Conservation (phyloP, 2,329 filamentous ascomycete genomes). For the Penicillium sp. region DNA sequence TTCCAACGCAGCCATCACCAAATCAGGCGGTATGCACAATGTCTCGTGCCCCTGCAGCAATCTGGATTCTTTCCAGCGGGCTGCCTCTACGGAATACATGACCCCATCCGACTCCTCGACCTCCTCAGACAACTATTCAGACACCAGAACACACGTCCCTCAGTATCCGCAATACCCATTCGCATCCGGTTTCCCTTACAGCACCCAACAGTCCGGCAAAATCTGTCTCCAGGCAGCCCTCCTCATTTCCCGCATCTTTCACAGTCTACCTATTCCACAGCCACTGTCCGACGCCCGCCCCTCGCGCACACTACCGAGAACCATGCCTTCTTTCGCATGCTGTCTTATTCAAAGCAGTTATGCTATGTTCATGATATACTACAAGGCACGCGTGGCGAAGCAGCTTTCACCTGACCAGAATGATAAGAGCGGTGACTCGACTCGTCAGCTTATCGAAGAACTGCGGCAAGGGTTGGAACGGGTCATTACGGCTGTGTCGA, state of each 20-base stretch:
- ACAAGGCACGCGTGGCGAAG: constrained; percentile 43
- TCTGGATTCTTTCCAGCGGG: constrained; percentile 32
- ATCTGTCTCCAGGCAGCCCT: constrained; percentile 45
- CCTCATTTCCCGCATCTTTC: constrained; percentile 45
- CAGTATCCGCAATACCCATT: constrained; percentile 33
- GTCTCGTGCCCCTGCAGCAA: constrained; percentile 37
- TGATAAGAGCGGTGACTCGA: constrained; percentile 25
- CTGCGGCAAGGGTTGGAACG: constrained; percentile 40
- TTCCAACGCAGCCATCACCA: constrained; percentile 9
- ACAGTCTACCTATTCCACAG: constrained; percentile 40
- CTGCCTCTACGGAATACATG: constrained; percentile 34
- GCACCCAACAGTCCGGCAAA: constrained; percentile 43
- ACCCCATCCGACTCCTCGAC: constrained; percentile 36
- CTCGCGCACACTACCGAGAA: constrained; percentile 35
- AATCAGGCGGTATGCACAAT: constrained; percentile 26
- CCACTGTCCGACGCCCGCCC: constrained; percentile 27
- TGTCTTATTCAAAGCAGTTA: constrained; percentile 52
- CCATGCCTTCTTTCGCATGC: constrained; percentile 51
- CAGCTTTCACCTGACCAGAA: constrained; percentile 29
- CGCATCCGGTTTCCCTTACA: constrained; percentile 44
- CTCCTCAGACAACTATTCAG: constrained; percentile 33
- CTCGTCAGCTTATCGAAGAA: constrained; percentile 38
- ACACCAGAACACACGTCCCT: constrained; percentile 29
- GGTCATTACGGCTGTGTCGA: constrained; percentile 39
- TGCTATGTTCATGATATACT: constrained; percentile 49